A percentile compares a stretch with the other conserved stretches of the same genome.
Evolutionary conservation across 805 yeast genomes (phyloP).

Genomic region (Torulaspora microellipsoides): DNA sequence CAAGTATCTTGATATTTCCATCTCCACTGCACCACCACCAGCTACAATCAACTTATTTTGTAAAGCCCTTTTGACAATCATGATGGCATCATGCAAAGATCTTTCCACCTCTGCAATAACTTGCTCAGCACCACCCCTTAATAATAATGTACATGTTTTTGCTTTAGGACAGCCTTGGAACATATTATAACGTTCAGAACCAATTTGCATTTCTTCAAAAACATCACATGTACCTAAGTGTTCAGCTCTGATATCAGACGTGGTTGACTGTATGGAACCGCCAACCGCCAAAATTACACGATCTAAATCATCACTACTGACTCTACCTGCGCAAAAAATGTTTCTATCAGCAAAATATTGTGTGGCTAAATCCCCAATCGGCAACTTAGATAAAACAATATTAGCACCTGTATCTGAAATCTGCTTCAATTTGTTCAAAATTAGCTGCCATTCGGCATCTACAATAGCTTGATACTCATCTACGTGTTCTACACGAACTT

Average conservation of each 20-base stretch:
- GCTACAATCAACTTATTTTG: conserved; percentile 86
- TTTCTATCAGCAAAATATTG: conserved; percentile 96
- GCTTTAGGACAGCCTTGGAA: conserved; percentile 91
- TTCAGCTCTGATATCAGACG: conserved; percentile 59
- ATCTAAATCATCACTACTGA: conserved; percentile 81
- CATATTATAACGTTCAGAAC: conserved; percentile 90
- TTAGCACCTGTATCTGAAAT: conserved; percentile 84
- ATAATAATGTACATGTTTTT: conserved; percentile 84
- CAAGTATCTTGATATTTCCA: conserved; percentile 87
- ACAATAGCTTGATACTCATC: conserved; percentile 92
- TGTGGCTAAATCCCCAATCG: conserved; percentile 98
- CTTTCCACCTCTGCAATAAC: conserved; percentile 97
- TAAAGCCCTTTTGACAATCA: conserved; percentile 95
- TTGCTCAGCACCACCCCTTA: conserved; percentile 98
- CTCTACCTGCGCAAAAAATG: conserved; percentile 97
- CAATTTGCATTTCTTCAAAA: conserved; percentile 94
- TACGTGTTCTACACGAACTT: conserved; percentile 92
- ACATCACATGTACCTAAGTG: conserved; percentile 79
- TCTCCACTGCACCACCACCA: conserved; percentile 99
- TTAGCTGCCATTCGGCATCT: conserved; percentile 98
- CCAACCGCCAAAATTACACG: conserved; percentile 94
- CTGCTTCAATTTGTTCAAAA: conserved; percentile 77
- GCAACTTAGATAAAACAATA: conserved; percentile 87
- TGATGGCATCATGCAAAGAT: conserved; percentile 95
- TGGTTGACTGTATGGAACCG: conserved; percentile 77